Evolutionary conservation across 805 yeast genomes (phyloP).

Genomic region (Teunomyces stri): DNA sequence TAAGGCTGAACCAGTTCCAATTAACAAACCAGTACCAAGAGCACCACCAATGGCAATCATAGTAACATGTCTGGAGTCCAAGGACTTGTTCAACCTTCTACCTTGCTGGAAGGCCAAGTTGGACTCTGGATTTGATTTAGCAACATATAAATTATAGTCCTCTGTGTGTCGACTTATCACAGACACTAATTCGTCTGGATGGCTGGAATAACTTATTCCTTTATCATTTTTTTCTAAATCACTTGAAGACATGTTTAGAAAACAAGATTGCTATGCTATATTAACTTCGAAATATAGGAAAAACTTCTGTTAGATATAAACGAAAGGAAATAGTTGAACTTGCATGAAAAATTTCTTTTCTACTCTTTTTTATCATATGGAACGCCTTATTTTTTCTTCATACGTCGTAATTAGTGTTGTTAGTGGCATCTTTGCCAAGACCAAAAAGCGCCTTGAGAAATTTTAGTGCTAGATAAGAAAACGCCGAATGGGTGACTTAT

Average conservation of each 20-base stretch:
- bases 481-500: neutral
- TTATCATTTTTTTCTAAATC: conserved; percentile 17
- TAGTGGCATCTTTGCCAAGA: conserved; percentile 1
- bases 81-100: conserved; percentile 20
- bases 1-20: conserved; percentile 73
- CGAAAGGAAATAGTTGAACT: neutral
- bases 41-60: conserved; percentile 86
- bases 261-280: neutral
- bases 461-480: neutral
- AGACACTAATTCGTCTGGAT: conserved; percentile 23
- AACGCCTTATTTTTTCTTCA: neutral
- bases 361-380: neutral
- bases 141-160: conserved; percentile 47
- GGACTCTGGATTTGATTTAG: conserved; percentile 42
- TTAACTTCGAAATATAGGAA: neutral
- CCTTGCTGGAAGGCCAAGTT: conserved; percentile 29
- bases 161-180: conserved; percentile 42
- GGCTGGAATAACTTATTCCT: neutral
- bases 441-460: neutral
- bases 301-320: neutral
- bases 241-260: neutral
- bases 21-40: conserved; percentile 74
- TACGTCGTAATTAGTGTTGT: neutral
- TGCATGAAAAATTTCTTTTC: neutral
- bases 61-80: conserved; percentile 59